Conservation (phyloP, 2,329 filamentous ascomycete genomes). For the Fusarium globosum region DNA sequence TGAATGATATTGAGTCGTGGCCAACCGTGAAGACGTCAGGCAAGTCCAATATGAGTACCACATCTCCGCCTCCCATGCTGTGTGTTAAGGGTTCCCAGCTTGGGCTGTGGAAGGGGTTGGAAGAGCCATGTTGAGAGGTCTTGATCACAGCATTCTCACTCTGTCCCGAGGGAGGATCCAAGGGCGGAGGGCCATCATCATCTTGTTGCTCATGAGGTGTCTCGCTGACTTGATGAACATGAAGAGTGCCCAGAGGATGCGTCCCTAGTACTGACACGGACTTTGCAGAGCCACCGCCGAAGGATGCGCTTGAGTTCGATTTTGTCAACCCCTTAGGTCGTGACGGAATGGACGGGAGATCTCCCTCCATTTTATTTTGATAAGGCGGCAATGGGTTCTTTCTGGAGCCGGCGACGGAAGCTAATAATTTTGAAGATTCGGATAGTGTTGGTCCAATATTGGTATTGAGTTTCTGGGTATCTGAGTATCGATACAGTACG, state of each 20-base stretch:
- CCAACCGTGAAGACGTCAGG: slow-evolving; percentile 64
- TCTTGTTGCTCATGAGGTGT: slow-evolving; percentile 29
- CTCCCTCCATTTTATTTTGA: slow-evolving; percentile 40
- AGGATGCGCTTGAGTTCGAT: slow-evolving; percentile 49
- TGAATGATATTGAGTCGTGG: slow-evolving; percentile 63
- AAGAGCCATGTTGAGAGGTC: not conserved
- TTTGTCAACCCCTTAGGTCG: slow-evolving; percentile 48
- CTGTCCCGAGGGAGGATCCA: slow-evolving; percentile 40
- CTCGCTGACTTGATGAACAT: slow-evolving; percentile 49
- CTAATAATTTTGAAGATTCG: not conserved
- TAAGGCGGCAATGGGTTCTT: not conserved
- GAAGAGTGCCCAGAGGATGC: slow-evolving; percentile 57
- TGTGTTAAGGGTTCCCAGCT: slow-evolving; percentile 39
- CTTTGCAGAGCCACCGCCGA: slow-evolving; percentile 45
- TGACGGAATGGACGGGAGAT: slow-evolving; percentile 26
- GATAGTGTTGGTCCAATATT: not conserved
- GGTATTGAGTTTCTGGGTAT: not conserved
- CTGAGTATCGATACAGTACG: not conserved
- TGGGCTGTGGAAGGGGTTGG: slow-evolving; percentile 12
- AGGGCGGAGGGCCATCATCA: slow-evolving; percentile 46
- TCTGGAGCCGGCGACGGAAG: not conserved
- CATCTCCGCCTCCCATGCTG: slow-evolving; percentile 57
- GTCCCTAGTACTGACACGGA: slow-evolving; percentile 55
- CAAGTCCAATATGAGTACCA: slow-evolving; percentile 64
- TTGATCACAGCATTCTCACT: not conserved